Percentiles rank a stretch among this genome's conserved stretches.
phyloP scores from a whole-genome alignment of 2,329 filamentous ascomycete species.

The Hymenoscyphus fructigenus region DNA sequence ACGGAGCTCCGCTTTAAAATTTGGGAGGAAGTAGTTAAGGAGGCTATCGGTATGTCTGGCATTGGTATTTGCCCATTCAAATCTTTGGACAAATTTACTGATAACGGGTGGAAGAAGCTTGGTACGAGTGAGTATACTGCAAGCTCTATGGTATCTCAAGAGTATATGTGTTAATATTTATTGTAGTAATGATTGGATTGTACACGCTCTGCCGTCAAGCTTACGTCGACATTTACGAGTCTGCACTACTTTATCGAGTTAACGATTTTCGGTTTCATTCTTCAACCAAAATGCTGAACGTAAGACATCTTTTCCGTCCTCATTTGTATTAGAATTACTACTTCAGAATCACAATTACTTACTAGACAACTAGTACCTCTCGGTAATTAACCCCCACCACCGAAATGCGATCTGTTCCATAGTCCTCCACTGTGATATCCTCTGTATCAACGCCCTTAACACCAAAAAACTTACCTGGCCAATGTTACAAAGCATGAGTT shows the following conservation, averaged over 20 bases:
- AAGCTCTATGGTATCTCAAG: no score
- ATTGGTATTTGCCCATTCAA: not conserved
- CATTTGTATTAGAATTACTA: not conserved
- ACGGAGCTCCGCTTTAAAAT: not conserved
- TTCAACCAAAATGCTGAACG: not conserved
- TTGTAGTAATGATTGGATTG: not conserved
- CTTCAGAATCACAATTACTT: no score
- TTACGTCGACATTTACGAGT: slow-evolving; percentile 3
- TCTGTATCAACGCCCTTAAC: not conserved
- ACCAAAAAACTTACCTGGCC: not conserved
- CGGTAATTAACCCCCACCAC: not conserved
- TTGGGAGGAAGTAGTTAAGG: not conserved
- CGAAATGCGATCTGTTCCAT: not conserved
- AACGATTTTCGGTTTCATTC: not conserved
- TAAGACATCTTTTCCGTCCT: not conserved
- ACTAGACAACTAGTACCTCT: not conserved
- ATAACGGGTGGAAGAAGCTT: not conserved
- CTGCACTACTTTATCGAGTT: not conserved
- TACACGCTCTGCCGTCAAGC: not conserved
- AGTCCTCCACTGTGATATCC: not conserved
- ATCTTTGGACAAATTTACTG: not conserved
- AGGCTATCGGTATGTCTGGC: no score
- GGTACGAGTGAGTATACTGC: not conserved
- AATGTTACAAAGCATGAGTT: not conserved
- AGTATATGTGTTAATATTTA: not conserved